Evolutionary conservation across 176 grass and related monocot species (phyloP).

Genomic region (Guadua angustifolia): DNA sequence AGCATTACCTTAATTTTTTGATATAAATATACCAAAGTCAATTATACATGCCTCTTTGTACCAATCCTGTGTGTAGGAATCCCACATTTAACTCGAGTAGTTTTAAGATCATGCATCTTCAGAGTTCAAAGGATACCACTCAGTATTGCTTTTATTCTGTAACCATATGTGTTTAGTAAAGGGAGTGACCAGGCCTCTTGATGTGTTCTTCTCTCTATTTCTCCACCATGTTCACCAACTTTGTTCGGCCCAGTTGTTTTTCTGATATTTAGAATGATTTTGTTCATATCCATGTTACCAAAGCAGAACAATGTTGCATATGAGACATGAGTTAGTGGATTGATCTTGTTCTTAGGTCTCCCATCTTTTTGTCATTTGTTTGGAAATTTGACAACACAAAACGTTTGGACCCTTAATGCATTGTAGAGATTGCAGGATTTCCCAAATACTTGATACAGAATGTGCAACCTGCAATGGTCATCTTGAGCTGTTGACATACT

Average conservation of each 20-base stretch:
- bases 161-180: constrained; percentile 22
- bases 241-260: constrained; percentile 17
- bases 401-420: constrained; percentile 1
- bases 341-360: not conserved
- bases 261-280: not conserved
- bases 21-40: constrained; percentile 27
- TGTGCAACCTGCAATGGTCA: constrained; percentile 1
- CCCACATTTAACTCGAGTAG: not conserved
- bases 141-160: constrained; percentile 10
- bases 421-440: constrained; percentile 19
- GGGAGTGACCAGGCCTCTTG: not conserved
- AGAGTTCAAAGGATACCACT: not conserved
- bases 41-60: not conserved
- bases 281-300: constrained; percentile 7
- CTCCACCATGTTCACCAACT: not conserved
- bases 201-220: constrained; percentile 11
- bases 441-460: constrained; percentile 8
- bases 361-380: constrained; percentile 11
- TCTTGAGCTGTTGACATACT: constrained; percentile 20
- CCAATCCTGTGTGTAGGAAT: not conserved
- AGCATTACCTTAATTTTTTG: constrained; percentile 13
- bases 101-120: not conserved
- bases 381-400: not conserved
- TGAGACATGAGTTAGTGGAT: not conserved
- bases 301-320: constrained; percentile 7